A percentile compares a stretch with the other conserved stretches of the same genome.
These are phyloP conservation scores for Tetracladium setigerum DNA, from an alignment of 495 filamentous ascomycete genomes.

Conservation along the genomic window DNA sequence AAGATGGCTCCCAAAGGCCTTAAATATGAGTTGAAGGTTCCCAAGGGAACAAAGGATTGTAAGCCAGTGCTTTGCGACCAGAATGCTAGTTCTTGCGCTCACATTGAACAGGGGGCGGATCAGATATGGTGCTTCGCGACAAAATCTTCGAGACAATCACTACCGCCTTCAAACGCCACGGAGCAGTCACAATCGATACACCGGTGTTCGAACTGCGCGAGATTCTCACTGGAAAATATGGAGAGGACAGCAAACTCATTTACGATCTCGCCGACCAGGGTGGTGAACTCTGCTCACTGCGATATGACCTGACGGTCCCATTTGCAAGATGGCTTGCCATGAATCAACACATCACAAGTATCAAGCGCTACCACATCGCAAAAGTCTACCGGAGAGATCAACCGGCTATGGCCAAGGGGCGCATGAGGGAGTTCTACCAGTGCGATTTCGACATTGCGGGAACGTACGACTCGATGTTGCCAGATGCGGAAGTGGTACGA, in stretches of 20 bases:
- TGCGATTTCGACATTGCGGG: conserved; percentile 97
- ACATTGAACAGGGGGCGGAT: conserved; percentile 48
- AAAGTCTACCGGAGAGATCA: conserved; percentile 82
- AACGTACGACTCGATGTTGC: conserved; percentile 84
- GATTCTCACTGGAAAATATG: conserved; percentile 83
- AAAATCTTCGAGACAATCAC: conserved; percentile 78
- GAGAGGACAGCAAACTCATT: conserved; percentile 86
- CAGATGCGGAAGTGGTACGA: conserved; percentile 86
- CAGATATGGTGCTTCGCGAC: conserved; percentile 71
- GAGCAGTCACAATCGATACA: conserved; percentile 79
- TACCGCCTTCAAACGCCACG: conserved; percentile 83
- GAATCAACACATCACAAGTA: conserved; percentile 63
- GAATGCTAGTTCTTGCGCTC: neutral
- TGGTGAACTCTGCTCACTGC: conserved; percentile 74
- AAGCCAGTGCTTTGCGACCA: conserved; percentile 11
- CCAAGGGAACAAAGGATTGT: conserved; percentile 42
- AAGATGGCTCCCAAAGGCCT: conserved; percentile 28
- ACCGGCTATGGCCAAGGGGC: conserved; percentile 74
- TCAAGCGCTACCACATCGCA: conserved; percentile 85
- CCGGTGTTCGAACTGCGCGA: conserved; percentile 73
- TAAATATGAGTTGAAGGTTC: conserved; percentile 42
- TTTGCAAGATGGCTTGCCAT: conserved; percentile 84
- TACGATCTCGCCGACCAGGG: conserved; percentile 84
- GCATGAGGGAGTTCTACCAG: conserved; percentile 96
- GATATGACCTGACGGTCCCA: conserved; percentile 90